Conservation (phyloP, 192 early-diverging fungal genomes). For the Diversispora eburnea region DNA sequence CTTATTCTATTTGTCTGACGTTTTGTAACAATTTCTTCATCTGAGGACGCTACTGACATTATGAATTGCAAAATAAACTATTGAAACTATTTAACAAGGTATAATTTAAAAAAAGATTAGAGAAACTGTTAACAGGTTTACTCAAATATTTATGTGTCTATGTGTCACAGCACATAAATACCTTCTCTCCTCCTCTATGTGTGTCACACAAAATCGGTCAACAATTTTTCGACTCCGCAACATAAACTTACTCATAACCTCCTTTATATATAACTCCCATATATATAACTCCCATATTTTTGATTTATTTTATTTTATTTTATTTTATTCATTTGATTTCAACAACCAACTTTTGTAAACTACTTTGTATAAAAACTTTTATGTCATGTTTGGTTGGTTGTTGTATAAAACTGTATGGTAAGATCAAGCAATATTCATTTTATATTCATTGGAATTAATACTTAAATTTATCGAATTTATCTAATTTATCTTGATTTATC, state of each 20-base stretch:
- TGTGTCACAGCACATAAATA: no score
- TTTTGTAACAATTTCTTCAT: conserved; percentile 17
- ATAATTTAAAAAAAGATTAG: neutral
- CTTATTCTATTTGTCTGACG: conserved; percentile 13
- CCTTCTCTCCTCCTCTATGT: no score
- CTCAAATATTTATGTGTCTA: no score
- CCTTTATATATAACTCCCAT: no score
- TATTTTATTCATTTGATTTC: no score
- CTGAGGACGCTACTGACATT: neutral
- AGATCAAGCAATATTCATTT: neutral
- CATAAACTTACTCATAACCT: no score
- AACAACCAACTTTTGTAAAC: no score
- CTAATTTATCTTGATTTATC: neutral
- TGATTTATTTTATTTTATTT: no score
- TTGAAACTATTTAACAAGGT: neutral
- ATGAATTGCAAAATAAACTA: neutral
- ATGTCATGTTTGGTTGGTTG: neutral
- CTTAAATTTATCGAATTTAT: neutral
- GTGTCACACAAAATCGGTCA: no score
- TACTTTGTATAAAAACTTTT: neutral
- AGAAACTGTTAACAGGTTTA: no score
- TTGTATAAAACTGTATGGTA: neutral
- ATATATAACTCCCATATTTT: no score
- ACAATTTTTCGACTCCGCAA: no score
- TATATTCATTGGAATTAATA: neutral